phyloP scores from a whole-genome alignment of 805 yeast genomes.

The Sugiyamaella qingdaonensis region DNA sequence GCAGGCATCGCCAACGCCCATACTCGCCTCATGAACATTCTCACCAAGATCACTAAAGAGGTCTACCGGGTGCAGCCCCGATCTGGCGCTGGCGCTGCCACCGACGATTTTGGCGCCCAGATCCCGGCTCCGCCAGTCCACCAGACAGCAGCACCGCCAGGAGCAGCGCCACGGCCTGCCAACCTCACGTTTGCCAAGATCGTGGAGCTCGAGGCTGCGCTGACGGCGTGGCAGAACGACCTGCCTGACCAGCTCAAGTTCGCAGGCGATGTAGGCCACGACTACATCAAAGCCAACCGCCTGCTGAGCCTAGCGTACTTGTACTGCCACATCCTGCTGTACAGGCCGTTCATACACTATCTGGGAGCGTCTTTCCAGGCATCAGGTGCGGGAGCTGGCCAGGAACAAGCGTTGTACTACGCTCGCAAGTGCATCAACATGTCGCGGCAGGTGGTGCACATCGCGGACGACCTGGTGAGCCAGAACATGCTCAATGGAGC shows the following conservation, averaged over 20 bases:
- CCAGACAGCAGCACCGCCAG: neutral
- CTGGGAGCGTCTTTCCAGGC: slow-evolving; percentile 50
- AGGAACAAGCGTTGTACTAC: slow-evolving; percentile 58
- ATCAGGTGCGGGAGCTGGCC: slow-evolving; percentile 11
- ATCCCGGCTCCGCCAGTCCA: no score
- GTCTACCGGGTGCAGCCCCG: slow-evolving; percentile 57
- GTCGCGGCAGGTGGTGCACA: slow-evolving; percentile 73
- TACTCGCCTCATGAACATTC: slow-evolving; percentile 64
- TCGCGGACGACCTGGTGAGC: slow-evolving; percentile 76
- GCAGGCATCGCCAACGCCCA: slow-evolving; percentile 83
- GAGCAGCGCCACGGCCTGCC: slow-evolving; percentile 8
- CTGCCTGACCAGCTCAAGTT: slow-evolving; percentile 72
- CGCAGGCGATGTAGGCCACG: slow-evolving; percentile 60
- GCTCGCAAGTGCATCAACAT: slow-evolving; percentile 82
- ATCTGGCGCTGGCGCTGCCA: slow-evolving; percentile 1
- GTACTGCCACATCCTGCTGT: slow-evolving; percentile 74
- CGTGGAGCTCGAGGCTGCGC: slow-evolving; percentile 60
- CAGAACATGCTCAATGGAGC: slow-evolving; percentile 72
- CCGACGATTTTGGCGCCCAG: neutral
- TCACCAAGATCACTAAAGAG: slow-evolving; percentile 65
- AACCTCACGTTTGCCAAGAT: slow-evolving; percentile 36
- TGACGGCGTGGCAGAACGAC: slow-evolving; percentile 65
- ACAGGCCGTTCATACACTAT: slow-evolving; percentile 85
- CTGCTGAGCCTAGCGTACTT: slow-evolving; percentile 41
- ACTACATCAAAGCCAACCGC: slow-evolving; percentile 69